Conservation (phyloP, 495 filamentous ascomycete genomes). For the Geopyxis carbonaria region DNA sequence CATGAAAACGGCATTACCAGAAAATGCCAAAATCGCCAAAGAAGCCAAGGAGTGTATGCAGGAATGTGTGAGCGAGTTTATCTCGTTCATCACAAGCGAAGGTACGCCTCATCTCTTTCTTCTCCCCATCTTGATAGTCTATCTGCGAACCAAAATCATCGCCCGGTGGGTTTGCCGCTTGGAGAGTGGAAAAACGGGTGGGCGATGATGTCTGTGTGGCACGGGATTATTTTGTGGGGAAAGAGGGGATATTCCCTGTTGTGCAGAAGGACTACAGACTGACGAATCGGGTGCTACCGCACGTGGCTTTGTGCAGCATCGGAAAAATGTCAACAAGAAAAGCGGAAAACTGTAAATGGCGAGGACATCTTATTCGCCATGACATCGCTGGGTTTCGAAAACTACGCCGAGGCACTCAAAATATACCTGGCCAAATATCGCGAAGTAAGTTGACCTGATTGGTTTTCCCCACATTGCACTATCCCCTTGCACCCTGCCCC, state of each 20-base stretch:
- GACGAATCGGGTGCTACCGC: conserved; percentile 23
- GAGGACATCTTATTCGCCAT: conserved; percentile 98
- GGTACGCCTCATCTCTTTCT: conserved; percentile 36
- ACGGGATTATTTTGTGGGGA: too few relatives aligned
- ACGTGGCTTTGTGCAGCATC: conserved; percentile 50
- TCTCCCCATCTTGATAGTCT: background rate
- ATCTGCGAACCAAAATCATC: too few relatives aligned
- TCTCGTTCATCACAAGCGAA: conserved; percentile 99
- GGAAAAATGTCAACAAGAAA: conserved; percentile 98
- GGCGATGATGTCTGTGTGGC: too few relatives aligned
- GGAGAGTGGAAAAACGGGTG: too few relatives aligned
- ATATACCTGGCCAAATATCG: conserved; percentile 96
- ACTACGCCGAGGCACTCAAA: conserved; percentile 93
- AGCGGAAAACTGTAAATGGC: conserved; percentile 96
- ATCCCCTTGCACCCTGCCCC: background rate
- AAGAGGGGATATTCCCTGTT: too few relatives aligned
- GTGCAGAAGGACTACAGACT: too few relatives aligned
- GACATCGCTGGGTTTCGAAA: conserved; percentile 97
- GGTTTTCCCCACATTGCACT: background rate
- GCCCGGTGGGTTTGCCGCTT: too few relatives aligned
- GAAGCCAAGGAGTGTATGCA: conserved; percentile 99
- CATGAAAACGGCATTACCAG: conserved; percentile 92
- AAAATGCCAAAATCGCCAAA: conserved; percentile 98
- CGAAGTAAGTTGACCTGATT: conserved; percentile 53
- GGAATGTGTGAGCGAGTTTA: conserved; percentile 99